phyloP scores from a whole-genome alignment of 2,329 filamentous ascomycete species.

The Fusarium buharicum region DNA sequence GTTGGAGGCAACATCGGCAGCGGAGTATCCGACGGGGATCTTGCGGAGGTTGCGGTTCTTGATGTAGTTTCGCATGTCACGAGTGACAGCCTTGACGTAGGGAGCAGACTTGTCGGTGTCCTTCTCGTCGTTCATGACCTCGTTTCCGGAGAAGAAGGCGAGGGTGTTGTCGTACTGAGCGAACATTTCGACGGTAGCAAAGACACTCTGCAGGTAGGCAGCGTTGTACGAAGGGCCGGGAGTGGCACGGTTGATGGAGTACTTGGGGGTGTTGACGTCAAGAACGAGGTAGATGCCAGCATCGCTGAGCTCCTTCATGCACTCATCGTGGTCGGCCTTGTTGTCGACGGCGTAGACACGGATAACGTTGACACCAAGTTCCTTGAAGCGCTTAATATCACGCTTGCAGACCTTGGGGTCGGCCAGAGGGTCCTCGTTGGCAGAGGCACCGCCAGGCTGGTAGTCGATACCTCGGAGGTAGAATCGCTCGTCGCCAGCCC shows the following conservation, averaged over 20 bases:
- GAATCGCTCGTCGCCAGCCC: conserved; percentile 63
- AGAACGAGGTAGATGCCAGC: conserved; percentile 93
- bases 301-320: conserved; percentile 82
- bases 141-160: conserved; percentile 85
- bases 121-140: conserved; percentile 76
- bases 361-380: conserved; percentile 88
- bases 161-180: conserved; percentile 85
- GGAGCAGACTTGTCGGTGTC: conserved; percentile 73
- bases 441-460: conserved; percentile 69
- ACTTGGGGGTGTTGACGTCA: conserved; percentile 89
- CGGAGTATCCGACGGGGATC: conserved; percentile 79
- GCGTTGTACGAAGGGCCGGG: conserved; percentile 89
- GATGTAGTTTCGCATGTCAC: conserved; percentile 80
- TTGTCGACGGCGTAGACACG: conserved; percentile 96
- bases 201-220: conserved; percentile 83
- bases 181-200: conserved; percentile 89
- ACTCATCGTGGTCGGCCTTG: conserved; percentile 80
- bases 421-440: conserved; percentile 77
- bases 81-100: conserved; percentile 81
- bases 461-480: conserved; percentile 71
- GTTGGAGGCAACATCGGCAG: conserved; percentile 85
- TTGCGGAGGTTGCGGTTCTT: conserved; percentile 68
- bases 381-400: conserved; percentile 83
- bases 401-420: conserved; percentile 76
- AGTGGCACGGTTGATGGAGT: conserved; percentile 83